These are phyloP conservation scores for Lineolata rhizophorae DNA, from an alignment of 495 filamentous ascomycete genomes.

Conservation along the genomic window DNA sequence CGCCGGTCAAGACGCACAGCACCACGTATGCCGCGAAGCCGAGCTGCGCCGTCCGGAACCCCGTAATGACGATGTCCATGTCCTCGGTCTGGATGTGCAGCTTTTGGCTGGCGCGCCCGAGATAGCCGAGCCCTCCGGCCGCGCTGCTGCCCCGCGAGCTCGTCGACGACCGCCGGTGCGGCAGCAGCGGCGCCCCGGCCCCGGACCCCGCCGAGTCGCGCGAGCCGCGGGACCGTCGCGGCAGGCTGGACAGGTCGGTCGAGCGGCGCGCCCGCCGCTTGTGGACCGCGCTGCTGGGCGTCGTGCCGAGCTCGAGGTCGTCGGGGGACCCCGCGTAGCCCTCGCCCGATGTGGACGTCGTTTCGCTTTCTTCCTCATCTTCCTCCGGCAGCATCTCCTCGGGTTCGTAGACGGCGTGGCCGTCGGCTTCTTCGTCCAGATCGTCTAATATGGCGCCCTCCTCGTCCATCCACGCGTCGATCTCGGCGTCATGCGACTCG, in stretches of 20 bases:
- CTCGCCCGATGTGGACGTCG: too few species aligned
- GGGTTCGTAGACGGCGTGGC: too few species aligned
- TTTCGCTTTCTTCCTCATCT: slow-evolving; percentile 12
- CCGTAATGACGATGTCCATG: slow-evolving; percentile 75
- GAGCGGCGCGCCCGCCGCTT: too few species aligned
- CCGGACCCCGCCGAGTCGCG: slow-evolving; percentile 33
- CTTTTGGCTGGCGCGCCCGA: slow-evolving; percentile 43
- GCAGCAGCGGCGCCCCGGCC: slow-evolving; percentile 49
- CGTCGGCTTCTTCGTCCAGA: too few species aligned
- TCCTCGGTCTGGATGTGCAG: slow-evolving; percentile 86
- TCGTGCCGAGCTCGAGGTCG: too few species aligned
- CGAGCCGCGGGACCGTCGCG: slow-evolving; percentile 26
- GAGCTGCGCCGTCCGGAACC: slow-evolving; percentile 52
- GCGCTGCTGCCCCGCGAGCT: too few species aligned
- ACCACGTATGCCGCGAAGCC: slow-evolving; percentile 46
- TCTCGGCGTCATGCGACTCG: slow-evolving; percentile 22
- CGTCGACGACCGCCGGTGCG: slow-evolving; percentile 32
- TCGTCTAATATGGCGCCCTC: slow-evolving; percentile 23
- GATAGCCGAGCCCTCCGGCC: too few species aligned
- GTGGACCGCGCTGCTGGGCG: too few species aligned
- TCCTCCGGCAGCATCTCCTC: slow-evolving; percentile 21
- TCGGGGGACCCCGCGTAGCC: too few species aligned
- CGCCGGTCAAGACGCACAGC: slow-evolving; percentile 48
- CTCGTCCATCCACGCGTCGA: slow-evolving; percentile 26
- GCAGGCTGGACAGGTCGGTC: neutral